Base-by-base conservation (phyloP, 768 basidiomycete species). In the Termitomyces sp. region DNA sequence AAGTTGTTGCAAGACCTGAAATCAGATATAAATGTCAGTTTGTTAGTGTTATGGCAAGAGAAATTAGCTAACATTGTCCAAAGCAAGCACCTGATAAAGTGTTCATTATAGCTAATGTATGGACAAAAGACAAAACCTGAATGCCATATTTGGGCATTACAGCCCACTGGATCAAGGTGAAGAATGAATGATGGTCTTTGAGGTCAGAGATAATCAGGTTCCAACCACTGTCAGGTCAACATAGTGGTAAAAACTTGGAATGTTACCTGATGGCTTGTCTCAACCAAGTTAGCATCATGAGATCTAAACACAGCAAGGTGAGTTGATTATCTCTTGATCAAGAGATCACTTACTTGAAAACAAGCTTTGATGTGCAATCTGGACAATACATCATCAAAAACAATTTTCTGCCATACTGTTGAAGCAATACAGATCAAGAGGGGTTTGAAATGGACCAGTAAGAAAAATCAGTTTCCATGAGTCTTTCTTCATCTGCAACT, bases 231-330 rank as follows among this genome's bases (percentile, higher is more conserved):
- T 62, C 52, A 29, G 66, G 72, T 0, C 53, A 45, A 0, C 70
- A 73, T 35, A 56, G 27, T 52, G 65, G 71, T 3, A 5, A 60
- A 1, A 71, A 71, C 34, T 49, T 73, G 0, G 66, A 66, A 0
- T 41, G 54, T 0, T 71, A 70, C 41, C 62, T 71, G 29, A 16
- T 71, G 6, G 56, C 63, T 0, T 27, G 70, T 3, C 60, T 59
- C 34, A 62, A 71, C 14, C 55, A 61, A 12, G 61, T 62, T 8
- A 69, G 68, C 2, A 67, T 70, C n/a, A 63, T 57, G 0, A 38
- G 43, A 23, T 3, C 55, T 55, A 17, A 41, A 54, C 7, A 32
- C 11, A 19, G 61, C 52, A 71, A 72, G 65, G 71, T 67, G 29
- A 16, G 60, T 61, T 2, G 51, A 37, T 47, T 5, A 41, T 54